Conservation (phyloP, 2,329 filamentous ascomycete genomes). For the Colletotrichum coccodes region DNA sequence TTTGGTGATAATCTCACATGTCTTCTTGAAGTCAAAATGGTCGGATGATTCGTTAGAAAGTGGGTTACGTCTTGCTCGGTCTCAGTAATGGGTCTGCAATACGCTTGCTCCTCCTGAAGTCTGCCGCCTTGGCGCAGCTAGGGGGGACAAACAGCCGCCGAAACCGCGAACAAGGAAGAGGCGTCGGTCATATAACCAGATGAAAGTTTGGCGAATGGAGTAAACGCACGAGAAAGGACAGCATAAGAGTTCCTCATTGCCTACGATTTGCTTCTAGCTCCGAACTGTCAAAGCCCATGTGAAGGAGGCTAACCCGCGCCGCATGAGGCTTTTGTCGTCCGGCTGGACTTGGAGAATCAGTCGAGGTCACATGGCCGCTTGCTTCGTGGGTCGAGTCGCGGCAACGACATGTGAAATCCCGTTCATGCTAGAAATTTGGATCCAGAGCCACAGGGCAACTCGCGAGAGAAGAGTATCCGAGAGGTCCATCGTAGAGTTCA, state of each 20-base stretch:
- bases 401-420: slow-evolving; percentile 1
- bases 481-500: neutral
- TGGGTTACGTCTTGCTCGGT: neutral
- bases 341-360: neutral
- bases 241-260: neutral
- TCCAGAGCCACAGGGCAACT: too few species aligned
- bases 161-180: neutral
- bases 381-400: neutral
- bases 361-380: neutral
- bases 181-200: too few species aligned
- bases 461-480: too few species aligned
- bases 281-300: neutral
- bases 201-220: neutral
- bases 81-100: neutral
- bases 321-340: slow-evolving; percentile 11
- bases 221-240: neutral
- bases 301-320: slow-evolving; percentile 7
- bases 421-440: too few species aligned
- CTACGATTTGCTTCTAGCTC: neutral
- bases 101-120: neutral
- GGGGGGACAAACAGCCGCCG: neutral
- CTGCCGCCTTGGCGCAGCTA: neutral
- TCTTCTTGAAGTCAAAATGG: neutral
- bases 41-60: neutral
- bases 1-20: neutral